Percentiles rank a stretch among this genome's conserved stretches.
Conservation (phyloP, 306 rosid species). For the Comarum palustre region DNA sequence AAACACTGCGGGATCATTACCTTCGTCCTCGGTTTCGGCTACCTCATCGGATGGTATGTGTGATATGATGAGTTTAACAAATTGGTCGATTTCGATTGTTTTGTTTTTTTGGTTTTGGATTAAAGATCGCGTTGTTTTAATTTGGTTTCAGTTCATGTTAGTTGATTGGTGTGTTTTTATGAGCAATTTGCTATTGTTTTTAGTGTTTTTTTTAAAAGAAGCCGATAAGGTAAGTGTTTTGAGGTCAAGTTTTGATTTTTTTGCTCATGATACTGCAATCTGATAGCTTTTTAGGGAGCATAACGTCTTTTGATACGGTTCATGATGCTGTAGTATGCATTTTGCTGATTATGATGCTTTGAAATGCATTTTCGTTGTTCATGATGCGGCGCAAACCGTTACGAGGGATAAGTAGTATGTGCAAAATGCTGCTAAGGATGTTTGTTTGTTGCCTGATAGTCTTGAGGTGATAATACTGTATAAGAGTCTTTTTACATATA, state of each 20-base stretch:
- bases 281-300: not conserved
- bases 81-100: not conserved
- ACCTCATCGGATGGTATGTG: slow-evolving; percentile 78
- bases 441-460: not conserved
- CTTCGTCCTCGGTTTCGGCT: slow-evolving; percentile 72
- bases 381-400: not conserved
- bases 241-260: not conserved
- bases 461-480: not conserved
- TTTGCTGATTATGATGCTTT: too few species aligned
- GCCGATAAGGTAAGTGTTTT: not conserved
- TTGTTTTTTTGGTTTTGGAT: not conserved
- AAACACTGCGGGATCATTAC: slow-evolving; percentile 71
- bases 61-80: not conserved
- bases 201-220: too few species aligned
- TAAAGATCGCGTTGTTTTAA: not conserved
- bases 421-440: not conserved
- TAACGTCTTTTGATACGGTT: not conserved
- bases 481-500: not conserved
- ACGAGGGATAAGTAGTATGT: not conserved
- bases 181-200: not conserved
- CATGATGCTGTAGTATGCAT: not conserved
- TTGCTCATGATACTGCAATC: not conserved
- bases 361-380: not conserved
- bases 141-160: not conserved
- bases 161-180: not conserved